These are phyloP conservation scores for Cytospora chrysosperma DNA, from an alignment of 2,329 filamentous ascomycete species.

Conservation along the genomic window DNA sequence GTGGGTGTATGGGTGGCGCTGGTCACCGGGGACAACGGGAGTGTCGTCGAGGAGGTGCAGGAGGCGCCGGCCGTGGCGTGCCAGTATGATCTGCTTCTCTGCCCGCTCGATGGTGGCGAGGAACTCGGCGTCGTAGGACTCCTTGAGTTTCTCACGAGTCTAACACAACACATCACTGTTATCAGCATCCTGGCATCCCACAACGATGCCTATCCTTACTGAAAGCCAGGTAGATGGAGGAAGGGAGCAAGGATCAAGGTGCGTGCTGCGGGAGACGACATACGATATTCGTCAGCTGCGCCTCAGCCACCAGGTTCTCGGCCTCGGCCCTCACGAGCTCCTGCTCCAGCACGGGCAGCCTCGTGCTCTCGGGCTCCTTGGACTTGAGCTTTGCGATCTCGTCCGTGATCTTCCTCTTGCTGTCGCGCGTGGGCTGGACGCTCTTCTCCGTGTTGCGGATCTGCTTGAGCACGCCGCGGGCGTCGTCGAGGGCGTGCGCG, in stretches of 20 bases:
- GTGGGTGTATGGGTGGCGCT: slow-evolving; percentile 65
- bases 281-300: slow-evolving; percentile 92
- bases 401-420: slow-evolving; percentile 83
- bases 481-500: slow-evolving; percentile 84
- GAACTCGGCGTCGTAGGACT: slow-evolving; percentile 87
- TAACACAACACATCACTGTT: slow-evolving; percentile 34
- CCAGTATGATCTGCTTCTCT: slow-evolving; percentile 94
- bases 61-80: slow-evolving; percentile 83
- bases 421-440: slow-evolving; percentile 87
- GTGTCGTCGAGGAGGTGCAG: slow-evolving; percentile 85
- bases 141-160: slow-evolving; percentile 95
- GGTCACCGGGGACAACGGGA: slow-evolving; percentile 83
- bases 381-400: slow-evolving; percentile 90
- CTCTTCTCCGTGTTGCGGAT: slow-evolving; percentile 95
- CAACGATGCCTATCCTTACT: neutral
- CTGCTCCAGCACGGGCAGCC: slow-evolving; percentile 84
- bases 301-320: slow-evolving; percentile 92
- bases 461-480: slow-evolving; percentile 77
- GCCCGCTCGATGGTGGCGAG: slow-evolving; percentile 90
- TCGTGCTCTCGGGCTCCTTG: slow-evolving; percentile 84
- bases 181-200: neutral
- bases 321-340: slow-evolving; percentile 95
- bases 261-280: slow-evolving; percentile 35
- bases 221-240: neutral
- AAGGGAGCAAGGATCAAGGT: neutral